Percentiles rank a stretch among this genome's conserved stretches.
Conservation (phyloP, 345 rosid species). For the Citrus mangshanensis region DNA sequence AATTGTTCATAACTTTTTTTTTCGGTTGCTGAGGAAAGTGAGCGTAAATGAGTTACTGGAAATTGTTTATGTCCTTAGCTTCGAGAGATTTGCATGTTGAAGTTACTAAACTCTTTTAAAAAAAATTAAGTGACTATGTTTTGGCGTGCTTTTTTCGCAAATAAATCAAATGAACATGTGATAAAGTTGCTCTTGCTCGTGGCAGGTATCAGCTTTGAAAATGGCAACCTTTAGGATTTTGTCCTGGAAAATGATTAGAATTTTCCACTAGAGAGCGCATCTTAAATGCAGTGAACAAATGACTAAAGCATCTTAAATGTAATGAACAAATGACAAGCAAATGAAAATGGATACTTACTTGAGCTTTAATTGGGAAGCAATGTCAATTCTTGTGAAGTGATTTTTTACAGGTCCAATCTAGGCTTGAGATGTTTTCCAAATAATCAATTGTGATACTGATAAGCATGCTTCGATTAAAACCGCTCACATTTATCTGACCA, state of each 20-base stretch:
- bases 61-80: neutral
- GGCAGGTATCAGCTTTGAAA: neutral
- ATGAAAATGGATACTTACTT: neutral
- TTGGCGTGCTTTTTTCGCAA: neutral
- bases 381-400: neutral
- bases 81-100: neutral
- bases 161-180: neutral
- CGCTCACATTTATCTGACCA: slow-evolving; percentile 2
- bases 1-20: neutral
- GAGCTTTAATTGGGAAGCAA: neutral
- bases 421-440: neutral
- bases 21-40: neutral
- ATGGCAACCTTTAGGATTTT: neutral
- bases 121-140: neutral
- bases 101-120: neutral
- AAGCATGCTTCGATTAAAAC: neutral
- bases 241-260: neutral
- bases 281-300: neutral
- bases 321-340: neutral
- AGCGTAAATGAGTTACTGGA: neutral
- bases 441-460: neutral
- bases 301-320: neutral
- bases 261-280: neutral
- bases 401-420: neutral
- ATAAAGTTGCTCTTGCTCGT: neutral